phyloP scores from a whole-genome alignment of 1,284 basidiomycete species.

The Apiotrichum mycotoxinovorans region DNA sequence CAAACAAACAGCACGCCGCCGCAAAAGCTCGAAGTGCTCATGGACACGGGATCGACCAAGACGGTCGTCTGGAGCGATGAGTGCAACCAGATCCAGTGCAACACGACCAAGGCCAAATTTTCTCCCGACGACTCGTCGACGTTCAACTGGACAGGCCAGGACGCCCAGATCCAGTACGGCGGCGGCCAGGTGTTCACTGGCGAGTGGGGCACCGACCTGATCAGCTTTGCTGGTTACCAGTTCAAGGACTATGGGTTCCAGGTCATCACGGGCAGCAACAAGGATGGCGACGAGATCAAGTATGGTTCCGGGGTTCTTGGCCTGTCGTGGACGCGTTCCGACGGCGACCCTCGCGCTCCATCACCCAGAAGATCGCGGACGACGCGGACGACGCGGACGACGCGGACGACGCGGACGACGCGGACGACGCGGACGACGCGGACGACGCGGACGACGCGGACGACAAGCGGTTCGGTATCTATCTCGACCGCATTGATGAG shows the following conservation, averaged over 20 bases:
- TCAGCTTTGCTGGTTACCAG: not conserved
- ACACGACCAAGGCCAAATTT: not conserved
- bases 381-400: not conserved
- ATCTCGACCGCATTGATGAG: not conserved
- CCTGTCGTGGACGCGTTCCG: not conserved
- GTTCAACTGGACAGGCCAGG: not conserved
- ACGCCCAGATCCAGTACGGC: not conserved
- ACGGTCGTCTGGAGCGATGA: not conserved
- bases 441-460: not conserved
- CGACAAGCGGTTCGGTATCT: not conserved
- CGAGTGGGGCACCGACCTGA: not conserved
- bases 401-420: no score
- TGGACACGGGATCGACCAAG: slow-evolving; percentile 52
- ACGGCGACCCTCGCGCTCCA: not conserved
- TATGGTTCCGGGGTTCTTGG: not conserved
- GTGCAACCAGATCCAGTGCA: not conserved
- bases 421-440: no score
- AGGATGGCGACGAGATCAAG: not conserved
- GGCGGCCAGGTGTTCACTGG: not conserved
- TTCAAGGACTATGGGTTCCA: not conserved
- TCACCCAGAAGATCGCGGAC: not conserved
- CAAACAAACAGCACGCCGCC: slow-evolving; percentile 40
- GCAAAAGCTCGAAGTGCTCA: slow-evolving; percentile 51
- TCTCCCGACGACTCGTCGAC: not conserved
- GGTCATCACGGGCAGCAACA: not conserved